Percentiles rank a stretch among this genome's conserved stretches.
Conservation (phyloP, 1,284 basidiomycete species). For the Ganoderma sinense region DNA sequence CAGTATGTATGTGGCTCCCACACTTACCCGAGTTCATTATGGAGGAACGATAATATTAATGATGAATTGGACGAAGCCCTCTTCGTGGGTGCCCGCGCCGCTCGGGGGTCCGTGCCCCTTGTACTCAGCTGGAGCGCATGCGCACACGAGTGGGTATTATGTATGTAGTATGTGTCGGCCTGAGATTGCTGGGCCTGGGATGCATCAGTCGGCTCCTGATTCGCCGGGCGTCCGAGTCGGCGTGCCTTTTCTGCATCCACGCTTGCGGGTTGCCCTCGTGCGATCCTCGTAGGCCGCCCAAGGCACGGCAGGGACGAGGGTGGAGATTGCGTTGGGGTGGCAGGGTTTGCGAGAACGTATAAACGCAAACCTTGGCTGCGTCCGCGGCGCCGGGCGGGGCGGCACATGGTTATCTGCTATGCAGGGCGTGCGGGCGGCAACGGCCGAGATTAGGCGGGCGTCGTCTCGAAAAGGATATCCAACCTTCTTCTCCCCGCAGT, state of each 20-base stretch:
- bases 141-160: not conserved
- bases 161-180: not conserved
- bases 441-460: conserved; percentile 33
- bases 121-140: not conserved
- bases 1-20: not conserved
- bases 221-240: not conserved
- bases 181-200: not conserved
- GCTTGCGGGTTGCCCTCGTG: conserved; percentile 2
- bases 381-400: not conserved
- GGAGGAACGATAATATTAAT: conserved; percentile 1
- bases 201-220: not conserved
- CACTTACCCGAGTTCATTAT: not conserved
- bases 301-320: not conserved
- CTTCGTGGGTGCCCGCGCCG: conserved; percentile 1
- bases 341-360: not conserved
- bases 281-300: conserved; percentile 12
- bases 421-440: conserved; percentile 32
- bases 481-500: not conserved
- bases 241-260: not conserved
- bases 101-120: not conserved
- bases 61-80: not conserved
- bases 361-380: not conserved
- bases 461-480: conserved; percentile 32
- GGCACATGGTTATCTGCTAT: conserved; percentile 11
- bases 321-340: not conserved